Evolutionary conservation across 1,284 basidiomycete species (phyloP).

Genomic region (Pseudozyma sp.): DNA sequence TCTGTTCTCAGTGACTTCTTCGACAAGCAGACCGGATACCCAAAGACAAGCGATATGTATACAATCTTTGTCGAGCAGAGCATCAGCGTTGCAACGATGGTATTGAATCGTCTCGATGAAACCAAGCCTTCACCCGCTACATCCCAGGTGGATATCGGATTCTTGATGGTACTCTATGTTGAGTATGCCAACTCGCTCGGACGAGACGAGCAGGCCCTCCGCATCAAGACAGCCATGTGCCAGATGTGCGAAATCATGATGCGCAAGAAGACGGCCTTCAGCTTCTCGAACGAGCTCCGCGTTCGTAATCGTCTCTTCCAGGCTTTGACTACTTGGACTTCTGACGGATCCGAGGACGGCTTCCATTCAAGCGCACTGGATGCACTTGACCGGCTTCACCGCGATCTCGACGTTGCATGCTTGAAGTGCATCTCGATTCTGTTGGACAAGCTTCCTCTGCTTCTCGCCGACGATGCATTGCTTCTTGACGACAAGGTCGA

Average conservation of each 20-base stretch:
- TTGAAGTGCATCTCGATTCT: constrained; percentile 63
- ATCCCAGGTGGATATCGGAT: constrained; percentile 60
- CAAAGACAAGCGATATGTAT: constrained; percentile 59
- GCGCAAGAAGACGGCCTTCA: constrained; percentile 58
- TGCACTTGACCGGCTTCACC: constrained; percentile 56
- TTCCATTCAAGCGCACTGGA: constrained; percentile 25
- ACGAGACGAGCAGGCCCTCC: constrained; percentile 57
- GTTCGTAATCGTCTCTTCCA: constrained; percentile 65
- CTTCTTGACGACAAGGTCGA: constrained; percentile 65
- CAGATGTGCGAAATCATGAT: constrained; percentile 63
- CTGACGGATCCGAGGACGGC: constrained; percentile 55
- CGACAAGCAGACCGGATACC: constrained; percentile 62
- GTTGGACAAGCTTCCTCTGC: constrained; percentile 60
- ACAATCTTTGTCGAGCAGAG: constrained; percentile 67
- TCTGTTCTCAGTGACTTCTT: constrained; percentile 65
- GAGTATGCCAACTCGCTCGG: constrained; percentile 64
- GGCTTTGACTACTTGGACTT: constrained; percentile 63
- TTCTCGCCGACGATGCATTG: constrained; percentile 63
- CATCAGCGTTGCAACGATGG: constrained; percentile 59
- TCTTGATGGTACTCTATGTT: constrained; percentile 64
- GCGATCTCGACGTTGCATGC: constrained; percentile 62
- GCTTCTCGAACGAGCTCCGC: constrained; percentile 60
- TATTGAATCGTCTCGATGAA: constrained; percentile 54
- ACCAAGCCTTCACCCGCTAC: constrained; percentile 28
- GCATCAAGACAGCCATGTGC: constrained; percentile 64